These are phyloP conservation scores for Apiosordaria backusii DNA, from an alignment of 495 filamentous ascomycete genomes.

Conservation along the genomic window DNA sequence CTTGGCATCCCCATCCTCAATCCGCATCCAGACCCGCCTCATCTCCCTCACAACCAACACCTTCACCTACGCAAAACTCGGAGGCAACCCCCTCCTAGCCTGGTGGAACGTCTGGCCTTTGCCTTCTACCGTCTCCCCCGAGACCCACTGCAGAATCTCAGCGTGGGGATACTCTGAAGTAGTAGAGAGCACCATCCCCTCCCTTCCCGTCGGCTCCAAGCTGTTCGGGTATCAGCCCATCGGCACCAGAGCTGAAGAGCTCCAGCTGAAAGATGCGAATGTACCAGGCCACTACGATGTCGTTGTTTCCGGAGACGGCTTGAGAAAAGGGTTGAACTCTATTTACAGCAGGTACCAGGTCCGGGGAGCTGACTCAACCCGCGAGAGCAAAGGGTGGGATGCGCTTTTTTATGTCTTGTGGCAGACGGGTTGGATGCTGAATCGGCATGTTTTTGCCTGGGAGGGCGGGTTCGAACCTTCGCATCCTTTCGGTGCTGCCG, in stretches of 20 bases:
- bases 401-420: constrained; percentile 43
- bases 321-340: constrained; percentile 43
- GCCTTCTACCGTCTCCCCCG: constrained; percentile 23
- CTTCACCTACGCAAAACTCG: constrained; percentile 51
- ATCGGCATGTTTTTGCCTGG: constrained; percentile 44
- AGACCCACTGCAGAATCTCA: constrained; percentile 51
- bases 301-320: constrained; percentile 37
- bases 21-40: constrained; percentile 45
- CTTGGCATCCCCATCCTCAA: neutral
- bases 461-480: constrained; percentile 14
- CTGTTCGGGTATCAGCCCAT: constrained; percentile 43
- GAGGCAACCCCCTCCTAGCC: constrained; percentile 31
- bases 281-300: constrained; percentile 32
- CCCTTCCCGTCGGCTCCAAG: constrained; percentile 31
- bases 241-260: constrained; percentile 34
- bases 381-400: constrained; percentile 30
- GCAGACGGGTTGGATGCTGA: constrained; percentile 47
- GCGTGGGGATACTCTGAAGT: constrained; percentile 57
- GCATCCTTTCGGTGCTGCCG: constrained; percentile 36
- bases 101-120: constrained; percentile 48
- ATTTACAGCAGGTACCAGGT: constrained; percentile 54
- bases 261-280: constrained; percentile 30
- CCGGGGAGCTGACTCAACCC: constrained; percentile 14
- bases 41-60: constrained; percentile 54
- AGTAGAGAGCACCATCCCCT: constrained; percentile 42